Base-by-base conservation (phyloP, 345 rosid genomes). In the Rhodamnia rubescens region DNA sequence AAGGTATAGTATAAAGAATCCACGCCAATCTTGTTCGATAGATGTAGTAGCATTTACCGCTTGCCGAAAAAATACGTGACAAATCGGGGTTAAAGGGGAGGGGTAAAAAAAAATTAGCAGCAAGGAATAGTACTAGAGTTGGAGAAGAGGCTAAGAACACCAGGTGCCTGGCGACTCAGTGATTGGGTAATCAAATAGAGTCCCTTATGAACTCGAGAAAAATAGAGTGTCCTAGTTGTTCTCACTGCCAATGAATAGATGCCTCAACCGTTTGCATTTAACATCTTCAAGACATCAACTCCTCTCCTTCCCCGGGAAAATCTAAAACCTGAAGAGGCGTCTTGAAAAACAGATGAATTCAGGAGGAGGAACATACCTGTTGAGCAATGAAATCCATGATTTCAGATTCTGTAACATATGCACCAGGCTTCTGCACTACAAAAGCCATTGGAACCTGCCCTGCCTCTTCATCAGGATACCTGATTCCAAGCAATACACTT, bases 371-470 rank as follows among this genome's bases (percentile, higher is more conserved):
- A 40, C 89, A 78, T 92, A 88, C 99, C 93, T 93, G 97, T 91
- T 88, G 92, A 20, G 97, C 96, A 10, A 97, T 87, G 69, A 89
- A 95, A 74, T 95, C 96, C 92, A 95, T 89, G 83, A 93, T 69
- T 88, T 97, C 90, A 59, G 92, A 90, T 29, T 86, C 96, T 7
- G 89, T 89, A 83, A 95, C 84, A 69, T 80, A 88, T 86, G 92
- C 90, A 85, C 96, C 97, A 44, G 94, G 92, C 87, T 91, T 95
- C 85, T 96, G 95, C 92, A 97, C 99, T 74, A 97, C 90, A 86
- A 88, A 97, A 32, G 98, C 98, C 98, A 97, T 97, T 24, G 99
- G 99, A 84, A 97, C 92, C 92, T 97, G 90, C 21, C 98, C 98
- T 56, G 98, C 98, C 85, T 93, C 98, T 93, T 94, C 98, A 86